These are phyloP conservation scores for Zygotorulaspora mrakii DNA, from an alignment of 1,139 yeast species.

Conservation along the genomic window DNA sequence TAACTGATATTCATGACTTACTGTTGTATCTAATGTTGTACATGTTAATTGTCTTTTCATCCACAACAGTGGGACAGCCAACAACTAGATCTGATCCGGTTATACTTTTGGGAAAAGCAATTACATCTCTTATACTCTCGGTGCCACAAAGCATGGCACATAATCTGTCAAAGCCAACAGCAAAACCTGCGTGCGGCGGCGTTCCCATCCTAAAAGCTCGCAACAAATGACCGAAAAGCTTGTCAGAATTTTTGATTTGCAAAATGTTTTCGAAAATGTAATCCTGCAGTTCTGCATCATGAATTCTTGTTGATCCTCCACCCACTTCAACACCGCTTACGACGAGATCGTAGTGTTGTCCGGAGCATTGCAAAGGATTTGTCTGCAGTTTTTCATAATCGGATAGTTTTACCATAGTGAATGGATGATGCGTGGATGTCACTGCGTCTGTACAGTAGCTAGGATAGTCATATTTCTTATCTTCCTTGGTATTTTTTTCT, in stretches of 20 bases:
- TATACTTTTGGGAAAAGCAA: constrained; percentile 92
- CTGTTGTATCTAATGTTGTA: constrained; percentile 42
- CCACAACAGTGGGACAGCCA: constrained; percentile 71
- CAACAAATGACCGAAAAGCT: constrained; percentile 81
- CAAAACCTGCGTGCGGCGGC: constrained; percentile 98
- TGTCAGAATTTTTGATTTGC: constrained; percentile 51
- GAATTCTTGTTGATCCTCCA: constrained; percentile 95
- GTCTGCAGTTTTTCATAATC: constrained; percentile 56
- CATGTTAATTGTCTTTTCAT: constrained; percentile 45
- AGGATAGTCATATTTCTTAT: constrained; percentile 49
- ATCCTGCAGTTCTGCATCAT: constrained; percentile 72
- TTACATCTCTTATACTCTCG: constrained; percentile 79
- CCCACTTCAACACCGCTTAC: constrained; percentile 94
- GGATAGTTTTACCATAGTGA: constrained; percentile 78
- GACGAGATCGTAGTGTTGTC: constrained; percentile 94
- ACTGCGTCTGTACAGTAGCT: constrained; percentile 46
- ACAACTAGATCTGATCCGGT: constrained; percentile 87
- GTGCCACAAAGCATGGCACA: constrained; percentile 84
- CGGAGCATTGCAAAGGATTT: constrained; percentile 64
- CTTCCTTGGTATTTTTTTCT: constrained; percentile 38
- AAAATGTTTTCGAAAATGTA: constrained; percentile 60
- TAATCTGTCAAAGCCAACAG: constrained; percentile 89
- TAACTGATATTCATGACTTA: neutral
- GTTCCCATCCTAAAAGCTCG: constrained; percentile 84
- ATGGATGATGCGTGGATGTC: constrained; percentile 91